Percentiles rank a stretch among this genome's conserved stretches.
phyloP scores from a whole-genome alignment of 176 grass and related monocot species.

The Puccinellia tenuiflora region DNA sequence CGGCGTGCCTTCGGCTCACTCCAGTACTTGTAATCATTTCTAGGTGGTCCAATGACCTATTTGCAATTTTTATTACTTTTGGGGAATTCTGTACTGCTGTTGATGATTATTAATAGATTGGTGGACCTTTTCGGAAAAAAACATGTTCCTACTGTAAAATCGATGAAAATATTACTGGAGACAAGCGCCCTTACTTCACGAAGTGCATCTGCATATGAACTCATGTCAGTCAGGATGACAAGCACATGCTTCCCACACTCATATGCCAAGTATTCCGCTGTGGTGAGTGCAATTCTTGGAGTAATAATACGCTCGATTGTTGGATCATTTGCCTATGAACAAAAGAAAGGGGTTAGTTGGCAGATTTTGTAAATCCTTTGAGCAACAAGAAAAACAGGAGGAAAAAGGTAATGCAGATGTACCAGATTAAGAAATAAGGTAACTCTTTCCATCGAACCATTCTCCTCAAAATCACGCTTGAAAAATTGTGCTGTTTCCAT shows the following conservation, averaged over 20 bases:
- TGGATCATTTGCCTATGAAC: conserved; percentile 70
- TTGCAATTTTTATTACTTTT: too few species aligned
- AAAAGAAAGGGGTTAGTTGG: not conserved
- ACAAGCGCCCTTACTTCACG: conserved; percentile 49
- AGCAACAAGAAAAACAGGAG: not conserved
- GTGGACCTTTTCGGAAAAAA: too few species aligned
- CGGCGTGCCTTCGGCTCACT: too few species aligned
- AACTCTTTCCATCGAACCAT: conserved; percentile 81
- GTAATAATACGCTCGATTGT: conserved; percentile 85
- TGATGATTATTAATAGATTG: too few species aligned
- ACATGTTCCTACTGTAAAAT: not conserved
- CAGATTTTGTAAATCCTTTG: not conserved
- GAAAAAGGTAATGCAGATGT: not conserved
- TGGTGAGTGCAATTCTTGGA: conserved; percentile 70
- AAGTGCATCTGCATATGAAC: conserved; percentile 83
- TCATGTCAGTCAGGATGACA: conserved; percentile 85
- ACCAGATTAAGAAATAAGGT: conserved; percentile 90
- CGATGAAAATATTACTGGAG: not conserved
- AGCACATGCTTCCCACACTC: conserved; percentile 82
- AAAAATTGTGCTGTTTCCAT: conserved; percentile 88
- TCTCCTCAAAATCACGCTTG: conserved; percentile 84
- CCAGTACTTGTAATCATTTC: too few species aligned
- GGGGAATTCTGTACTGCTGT: too few species aligned
- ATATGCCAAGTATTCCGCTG: conserved; percentile 75
- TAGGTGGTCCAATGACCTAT: too few species aligned